Evolutionary conservation across 179 eudicot genomes (phyloP), one percentile per base, ranked within the genome.

Genomic region (Beta corolliflora): DNA sequence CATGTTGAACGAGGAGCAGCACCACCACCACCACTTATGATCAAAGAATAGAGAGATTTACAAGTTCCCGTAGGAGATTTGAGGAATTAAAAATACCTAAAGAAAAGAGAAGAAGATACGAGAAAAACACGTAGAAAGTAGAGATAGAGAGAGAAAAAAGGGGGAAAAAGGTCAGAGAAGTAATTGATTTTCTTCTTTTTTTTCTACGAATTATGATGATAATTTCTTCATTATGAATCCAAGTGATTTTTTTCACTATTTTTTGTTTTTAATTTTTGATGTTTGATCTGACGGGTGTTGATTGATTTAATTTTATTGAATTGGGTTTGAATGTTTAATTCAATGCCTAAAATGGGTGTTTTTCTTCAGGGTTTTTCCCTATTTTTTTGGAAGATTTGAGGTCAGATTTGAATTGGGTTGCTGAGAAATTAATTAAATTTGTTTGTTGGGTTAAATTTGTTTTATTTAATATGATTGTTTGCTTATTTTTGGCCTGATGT

Each of bases 331-430:
- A 56, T 70, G 54, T 55, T 9, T 68, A 50, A 54, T 53, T 50
- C 50, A 68, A 78, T 68, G 67, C 10, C 16, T 36, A 11, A 19
- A 5, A 18, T 68, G 48, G 63, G 61, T 54, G 2, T 78, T 78
- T 48, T 68, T 8, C 2, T 54, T 21, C 7, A 56, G 36, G 50
- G 31, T 58, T 79, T 59, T 46, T 54, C 9, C 12, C 6, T 9
- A 23, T 23, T 15, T 25, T 72, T 21, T n/a, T 59, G 54, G 68
- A 55, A 25, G 21, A 72, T 59, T 80, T 16, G 2, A 48, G 58
- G 77, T 48, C 58, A 72, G 82, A 80, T 80, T 77, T 80, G 69
- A 77, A 58, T 73, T 81, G 79, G 86, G 81, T 77, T 80, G 13
- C 7, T 73, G 21, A 7, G n/a, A 70, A 66, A 72, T 13, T 71